Conservation (phyloP, 2,329 filamentous ascomycete species). For the Penicillium sp. region DNA sequence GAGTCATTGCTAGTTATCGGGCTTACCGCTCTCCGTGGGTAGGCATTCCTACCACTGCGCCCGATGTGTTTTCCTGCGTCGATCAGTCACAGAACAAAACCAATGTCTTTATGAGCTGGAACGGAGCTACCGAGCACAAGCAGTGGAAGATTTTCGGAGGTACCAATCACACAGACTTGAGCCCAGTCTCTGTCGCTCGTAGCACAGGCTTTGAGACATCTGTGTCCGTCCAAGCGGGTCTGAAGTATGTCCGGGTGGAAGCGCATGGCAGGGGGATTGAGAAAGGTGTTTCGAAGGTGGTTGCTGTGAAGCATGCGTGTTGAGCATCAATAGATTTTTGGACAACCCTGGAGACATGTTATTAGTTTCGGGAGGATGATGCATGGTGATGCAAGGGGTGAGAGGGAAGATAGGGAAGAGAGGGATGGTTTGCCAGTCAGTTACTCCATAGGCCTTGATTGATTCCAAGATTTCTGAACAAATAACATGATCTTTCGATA, state of each 20-base stretch:
- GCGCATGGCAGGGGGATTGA: background rate
- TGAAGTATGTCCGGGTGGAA: background rate
- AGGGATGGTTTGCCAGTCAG: too few relatives aligned
- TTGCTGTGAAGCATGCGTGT: background rate
- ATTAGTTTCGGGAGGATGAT: too few relatives aligned
- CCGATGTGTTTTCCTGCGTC: constrained; percentile 18
- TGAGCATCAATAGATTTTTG: background rate
- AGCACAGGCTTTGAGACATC: background rate
- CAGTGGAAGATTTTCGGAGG: constrained; percentile 18
- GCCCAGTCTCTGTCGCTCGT: background rate
- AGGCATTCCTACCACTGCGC: constrained; percentile 18
- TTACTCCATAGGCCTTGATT: too few relatives aligned
- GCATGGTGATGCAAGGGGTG: too few relatives aligned
- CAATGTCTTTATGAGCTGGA: constrained; percentile 41
- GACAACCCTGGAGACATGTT: too few relatives aligned
- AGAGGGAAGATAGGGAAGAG: too few relatives aligned
- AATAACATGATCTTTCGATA: too few relatives aligned
- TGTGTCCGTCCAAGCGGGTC: background rate
- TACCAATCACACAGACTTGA: background rate
- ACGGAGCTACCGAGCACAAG: constrained; percentile 37
- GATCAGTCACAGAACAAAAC: constrained; percentile 8
- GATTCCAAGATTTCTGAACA: too few relatives aligned
- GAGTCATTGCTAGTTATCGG: constrained; percentile 31
- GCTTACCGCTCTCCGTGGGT: constrained; percentile 26
- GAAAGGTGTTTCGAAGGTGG: background rate